These are phyloP conservation scores for Sesbania bispinosa DNA, from an alignment of 306 rosid species.

Conservation along the genomic window DNA sequence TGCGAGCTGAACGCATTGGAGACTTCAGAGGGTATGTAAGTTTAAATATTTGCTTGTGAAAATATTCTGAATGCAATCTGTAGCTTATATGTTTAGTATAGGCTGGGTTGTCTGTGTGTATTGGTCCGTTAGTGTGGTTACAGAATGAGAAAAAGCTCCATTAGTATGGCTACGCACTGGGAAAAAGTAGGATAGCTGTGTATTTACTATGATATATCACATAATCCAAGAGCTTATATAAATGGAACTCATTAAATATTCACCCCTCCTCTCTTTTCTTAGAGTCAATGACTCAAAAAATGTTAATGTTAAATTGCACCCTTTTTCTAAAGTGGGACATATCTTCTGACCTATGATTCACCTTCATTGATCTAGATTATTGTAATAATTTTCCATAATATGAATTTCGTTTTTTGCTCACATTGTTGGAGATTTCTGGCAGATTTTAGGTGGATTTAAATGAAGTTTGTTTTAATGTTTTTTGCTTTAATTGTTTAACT, in stretches of 20 bases:
- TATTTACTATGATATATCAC: neutral
- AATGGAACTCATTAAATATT: neutral
- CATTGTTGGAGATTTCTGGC: neutral
- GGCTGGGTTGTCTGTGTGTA: neutral
- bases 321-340: constrained; percentile 1
- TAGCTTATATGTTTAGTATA: neutral
- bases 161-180: neutral
- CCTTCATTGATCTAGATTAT: neutral
- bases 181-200: neutral
- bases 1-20: neutral
- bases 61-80: neutral
- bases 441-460: neutral
- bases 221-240: neutral
- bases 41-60: neutral
- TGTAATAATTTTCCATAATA: neutral
- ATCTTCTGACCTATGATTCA: neutral
- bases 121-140: neutral
- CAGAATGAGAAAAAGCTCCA: no score
- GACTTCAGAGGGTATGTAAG: neutral
- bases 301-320: neutral
- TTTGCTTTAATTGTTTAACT: constrained; percentile 19
- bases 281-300: neutral
- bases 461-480: constrained; percentile 30
- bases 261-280: no score
- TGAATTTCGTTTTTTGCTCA: constrained; percentile 9